These are phyloP conservation scores for Flaveria floridana DNA, from an alignment of 140 eudicot species.

Conservation along the genomic window DNA sequence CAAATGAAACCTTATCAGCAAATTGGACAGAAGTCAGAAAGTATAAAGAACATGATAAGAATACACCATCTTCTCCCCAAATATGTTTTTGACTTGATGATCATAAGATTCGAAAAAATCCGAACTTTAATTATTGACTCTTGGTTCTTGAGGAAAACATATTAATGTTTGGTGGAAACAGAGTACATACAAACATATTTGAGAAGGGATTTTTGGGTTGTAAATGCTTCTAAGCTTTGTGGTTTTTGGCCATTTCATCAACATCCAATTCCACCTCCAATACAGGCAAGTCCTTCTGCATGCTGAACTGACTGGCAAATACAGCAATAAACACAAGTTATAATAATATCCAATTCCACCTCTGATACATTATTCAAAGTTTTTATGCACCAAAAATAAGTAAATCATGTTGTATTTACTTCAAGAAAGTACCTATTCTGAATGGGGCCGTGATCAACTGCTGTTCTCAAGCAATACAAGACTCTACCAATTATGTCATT, in stretches of 20 bases:
- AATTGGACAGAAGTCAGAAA: conserved; percentile 24
- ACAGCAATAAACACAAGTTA: conserved; percentile 11
- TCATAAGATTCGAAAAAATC: conserved; percentile 29
- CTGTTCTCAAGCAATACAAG: conserved; percentile 71
- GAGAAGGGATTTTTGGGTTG: conserved; percentile 16
- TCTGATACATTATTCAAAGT: too few relatives aligned
- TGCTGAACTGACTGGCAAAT: conserved; percentile 54
- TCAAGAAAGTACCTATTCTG: conserved; percentile 61
- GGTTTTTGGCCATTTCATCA: conserved; percentile 86
- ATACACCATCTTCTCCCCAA: conserved; percentile 27
- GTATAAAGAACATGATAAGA: conserved; percentile 30
- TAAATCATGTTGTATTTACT: background rate
- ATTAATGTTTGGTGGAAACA: conserved; percentile 25
- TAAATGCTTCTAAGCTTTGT: conserved; percentile 47
- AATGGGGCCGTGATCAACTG: conserved; percentile 94
- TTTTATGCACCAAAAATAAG: background rate
- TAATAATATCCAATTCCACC: background rate
- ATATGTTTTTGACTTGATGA: conserved; percentile 37
- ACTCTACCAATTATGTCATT: conserved; percentile 81
- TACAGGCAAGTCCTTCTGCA: conserved; percentile 67
- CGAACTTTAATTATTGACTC: conserved; percentile 36
- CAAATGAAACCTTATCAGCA: conserved; percentile 24
- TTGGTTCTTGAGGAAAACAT: conserved; percentile 33
- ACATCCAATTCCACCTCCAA: conserved; percentile 90
- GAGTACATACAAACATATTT: conserved; percentile 38